phyloP scores from a whole-genome alignment of 306 rosid species.

The Pyrus betulifolia region DNA sequence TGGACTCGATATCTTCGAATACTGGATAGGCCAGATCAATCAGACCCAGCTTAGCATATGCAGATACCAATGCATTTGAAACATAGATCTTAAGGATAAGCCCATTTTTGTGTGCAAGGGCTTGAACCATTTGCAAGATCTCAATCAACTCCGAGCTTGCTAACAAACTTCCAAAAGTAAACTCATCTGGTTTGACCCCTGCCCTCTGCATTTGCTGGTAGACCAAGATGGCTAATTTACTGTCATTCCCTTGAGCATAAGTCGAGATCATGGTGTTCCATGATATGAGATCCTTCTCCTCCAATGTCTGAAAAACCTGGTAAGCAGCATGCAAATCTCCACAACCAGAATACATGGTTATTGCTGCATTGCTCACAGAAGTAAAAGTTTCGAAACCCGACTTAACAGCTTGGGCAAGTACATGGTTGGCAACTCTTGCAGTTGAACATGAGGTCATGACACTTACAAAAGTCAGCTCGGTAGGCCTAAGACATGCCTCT shows the following conservation, averaged over 20 bases:
- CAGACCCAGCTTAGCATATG: conserved; percentile 48
- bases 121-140: conserved; percentile 48
- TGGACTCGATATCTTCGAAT: conserved; percentile 32
- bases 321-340: conserved; percentile 42
- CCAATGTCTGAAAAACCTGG: conserved; percentile 42
- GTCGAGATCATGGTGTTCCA: conserved; percentile 68
- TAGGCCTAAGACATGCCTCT: conserved; percentile 28
- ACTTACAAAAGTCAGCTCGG: conserved; percentile 66
- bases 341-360: conserved; percentile 66
- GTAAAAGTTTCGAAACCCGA: conserved; percentile 46
- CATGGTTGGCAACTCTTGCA: conserved; percentile 39
- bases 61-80: conserved; percentile 57
- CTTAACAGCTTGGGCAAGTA: conserved; percentile 49
- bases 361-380: conserved; percentile 56
- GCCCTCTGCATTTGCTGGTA: conserved; percentile 48
- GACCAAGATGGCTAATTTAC: conserved; percentile 34
- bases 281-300: conserved; percentile 55
- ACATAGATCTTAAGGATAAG: conserved; percentile 35
- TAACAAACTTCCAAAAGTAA: conserved; percentile 65
- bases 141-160: conserved; percentile 33
- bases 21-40: conserved; percentile 36
- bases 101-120: conserved; percentile 45
- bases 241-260: conserved; percentile 37
- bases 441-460: conserved; percentile 59
- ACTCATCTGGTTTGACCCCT: conserved; percentile 54